Conservation (phyloP, 106 monocot genomes). For the Dendrobium nobile region DNA sequence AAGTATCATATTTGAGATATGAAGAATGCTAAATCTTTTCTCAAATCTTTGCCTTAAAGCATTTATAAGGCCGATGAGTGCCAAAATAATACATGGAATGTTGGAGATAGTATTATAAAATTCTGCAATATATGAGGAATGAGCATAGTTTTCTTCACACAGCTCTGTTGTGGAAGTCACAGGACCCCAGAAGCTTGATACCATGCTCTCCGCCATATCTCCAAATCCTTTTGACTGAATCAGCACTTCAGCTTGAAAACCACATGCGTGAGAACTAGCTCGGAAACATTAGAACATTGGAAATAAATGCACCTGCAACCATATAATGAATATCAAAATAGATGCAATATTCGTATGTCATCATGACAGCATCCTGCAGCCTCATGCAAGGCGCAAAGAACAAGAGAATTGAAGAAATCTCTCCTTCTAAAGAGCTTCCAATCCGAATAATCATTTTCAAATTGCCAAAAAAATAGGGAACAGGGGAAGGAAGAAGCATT, state of each 20-base stretch:
- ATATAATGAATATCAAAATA: background rate
- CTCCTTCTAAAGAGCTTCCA: background rate
- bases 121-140: conserved; percentile 37
- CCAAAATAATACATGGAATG: conserved; percentile 33
- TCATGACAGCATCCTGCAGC: background rate
- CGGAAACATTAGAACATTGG: background rate
- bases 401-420: background rate
- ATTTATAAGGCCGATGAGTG: conserved; percentile 35
- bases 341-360: background rate
- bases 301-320: conserved; percentile 6
- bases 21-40: conserved; percentile 47
- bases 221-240: background rate
- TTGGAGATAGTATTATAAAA: conserved; percentile 47
- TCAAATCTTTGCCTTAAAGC: conserved; percentile 39
- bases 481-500: background rate
- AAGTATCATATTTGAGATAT: conserved; percentile 47
- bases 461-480: background rate
- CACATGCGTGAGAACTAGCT: background rate
- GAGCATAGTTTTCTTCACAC: conserved; percentile 36
- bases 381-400: background rate
- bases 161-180: conserved; percentile 39
- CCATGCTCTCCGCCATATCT: conserved; percentile 33
- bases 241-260: background rate
- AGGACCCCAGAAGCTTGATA: conserved; percentile 45
- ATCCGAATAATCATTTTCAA: background rate